These are phyloP conservation scores for Diaporthe citrichinensis DNA, from an alignment of 2,329 filamentous ascomycete genomes.

Conservation along the genomic window DNA sequence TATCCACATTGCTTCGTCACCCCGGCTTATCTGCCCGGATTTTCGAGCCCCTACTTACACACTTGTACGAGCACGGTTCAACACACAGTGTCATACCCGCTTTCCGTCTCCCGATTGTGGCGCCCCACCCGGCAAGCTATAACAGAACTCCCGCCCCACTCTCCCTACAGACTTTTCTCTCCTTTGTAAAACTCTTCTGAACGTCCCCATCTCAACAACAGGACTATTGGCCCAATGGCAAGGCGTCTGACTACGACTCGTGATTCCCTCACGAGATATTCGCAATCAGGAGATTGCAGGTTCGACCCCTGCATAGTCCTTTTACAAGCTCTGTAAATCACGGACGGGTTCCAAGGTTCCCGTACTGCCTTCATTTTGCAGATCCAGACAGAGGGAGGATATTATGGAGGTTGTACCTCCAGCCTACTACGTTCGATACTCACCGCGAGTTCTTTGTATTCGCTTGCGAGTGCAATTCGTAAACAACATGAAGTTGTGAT, in stretches of 20 bases:
- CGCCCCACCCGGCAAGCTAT: slow-evolving; percentile 1
- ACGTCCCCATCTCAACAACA: background rate
- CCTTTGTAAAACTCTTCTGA: slow-evolving; percentile 10
- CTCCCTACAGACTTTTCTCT: slow-evolving; percentile 10
- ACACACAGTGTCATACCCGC: background rate
- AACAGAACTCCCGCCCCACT: slow-evolving; percentile 11
- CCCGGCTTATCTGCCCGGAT: too few relatives aligned
- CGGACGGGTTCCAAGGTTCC: too few relatives aligned
- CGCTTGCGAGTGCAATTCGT: too few relatives aligned
- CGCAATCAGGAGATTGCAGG: slow-evolving; percentile 41
- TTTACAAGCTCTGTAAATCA: background rate
- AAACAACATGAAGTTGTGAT: too few relatives aligned
- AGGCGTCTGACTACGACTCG: slow-evolving; percentile 59
- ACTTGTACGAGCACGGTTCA: too few relatives aligned
- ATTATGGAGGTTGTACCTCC: background rate
- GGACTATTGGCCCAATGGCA: slow-evolving; percentile 55
- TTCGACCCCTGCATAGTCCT: slow-evolving; percentile 40
- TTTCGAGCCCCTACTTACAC: background rate
- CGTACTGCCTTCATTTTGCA: background rate
- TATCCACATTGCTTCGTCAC: background rate
- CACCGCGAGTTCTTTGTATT: background rate
- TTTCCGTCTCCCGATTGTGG: background rate
- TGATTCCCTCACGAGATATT: slow-evolving; percentile 13
- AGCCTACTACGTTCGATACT: background rate
- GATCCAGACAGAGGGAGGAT: background rate